phyloP scores from a whole-genome alignment of 192 early-diverging fungal genomes.

The Podila clonocystis region DNA sequence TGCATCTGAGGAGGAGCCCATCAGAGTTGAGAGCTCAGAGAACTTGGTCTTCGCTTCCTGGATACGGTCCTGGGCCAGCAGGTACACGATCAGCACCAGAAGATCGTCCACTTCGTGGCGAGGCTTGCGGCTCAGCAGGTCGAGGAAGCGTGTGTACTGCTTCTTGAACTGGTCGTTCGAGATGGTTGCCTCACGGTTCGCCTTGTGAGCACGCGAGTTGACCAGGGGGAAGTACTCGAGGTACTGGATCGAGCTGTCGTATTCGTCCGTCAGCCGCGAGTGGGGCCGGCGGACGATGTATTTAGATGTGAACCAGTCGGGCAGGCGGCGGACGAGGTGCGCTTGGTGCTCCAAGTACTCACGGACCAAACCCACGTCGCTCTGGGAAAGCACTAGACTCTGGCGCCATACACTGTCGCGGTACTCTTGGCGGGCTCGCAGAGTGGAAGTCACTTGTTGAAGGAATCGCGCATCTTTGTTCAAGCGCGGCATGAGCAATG shows the following conservation, averaged over 20 bases:
- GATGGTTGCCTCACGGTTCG: constrained; percentile 34
- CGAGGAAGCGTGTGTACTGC: constrained; percentile 51
- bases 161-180: constrained; percentile 51
- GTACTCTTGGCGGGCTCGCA: constrained; percentile 41
- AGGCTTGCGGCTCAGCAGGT: constrained; percentile 44
- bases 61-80: constrained; percentile 59
- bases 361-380: constrained; percentile 30
- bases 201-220: constrained; percentile 55
- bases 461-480: constrained; percentile 20
- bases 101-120: constrained; percentile 33
- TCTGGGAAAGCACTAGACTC: constrained; percentile 17
- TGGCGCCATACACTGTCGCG: constrained; percentile 35
- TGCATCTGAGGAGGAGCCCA: background rate
- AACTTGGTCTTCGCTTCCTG: constrained; percentile 49
- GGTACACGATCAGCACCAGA: constrained; percentile 49
- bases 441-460: constrained; percentile 30
- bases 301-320: constrained; percentile 44
- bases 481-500: constrained; percentile 24
- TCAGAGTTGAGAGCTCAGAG: background rate
- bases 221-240: constrained; percentile 56
- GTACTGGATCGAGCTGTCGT: constrained; percentile 11
- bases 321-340: background rate
- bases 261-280: constrained; percentile 6
- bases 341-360: constrained; percentile 40
- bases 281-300: constrained; percentile 9